Evolutionary conservation across 164 flowering plant genomes (phyloP).

Genomic region (Malania oleifera): DNA sequence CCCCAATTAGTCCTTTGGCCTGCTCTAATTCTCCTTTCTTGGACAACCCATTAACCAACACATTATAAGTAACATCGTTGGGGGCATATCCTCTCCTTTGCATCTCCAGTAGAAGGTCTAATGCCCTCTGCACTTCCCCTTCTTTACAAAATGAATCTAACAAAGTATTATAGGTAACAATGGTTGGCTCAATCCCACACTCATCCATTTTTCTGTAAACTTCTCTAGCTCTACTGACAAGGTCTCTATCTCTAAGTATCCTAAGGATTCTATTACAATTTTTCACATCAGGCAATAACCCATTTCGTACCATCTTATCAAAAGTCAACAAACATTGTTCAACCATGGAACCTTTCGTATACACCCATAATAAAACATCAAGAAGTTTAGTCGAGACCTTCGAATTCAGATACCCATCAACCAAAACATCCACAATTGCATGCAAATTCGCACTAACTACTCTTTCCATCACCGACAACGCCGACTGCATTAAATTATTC

Average conservation of each 20-base stretch:
- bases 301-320: slow-evolving; percentile 48
- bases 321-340: slow-evolving; percentile 45
- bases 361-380: slow-evolving; percentile 45
- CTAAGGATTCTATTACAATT: slow-evolving; percentile 66
- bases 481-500: slow-evolving; percentile 32
- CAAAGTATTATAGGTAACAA: slow-evolving; percentile 61
- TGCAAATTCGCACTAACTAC: slow-evolving; percentile 27
- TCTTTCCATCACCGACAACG: slow-evolving; percentile 38
- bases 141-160: slow-evolving; percentile 52
- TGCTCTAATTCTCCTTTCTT: slow-evolving; percentile 42
- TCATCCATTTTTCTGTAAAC: slow-evolving; percentile 44
- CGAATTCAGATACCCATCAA: slow-evolving; percentile 25
- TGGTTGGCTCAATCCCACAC: slow-evolving; percentile 43
- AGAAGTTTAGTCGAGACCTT: slow-evolving; percentile 35
- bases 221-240: slow-evolving; percentile 32
- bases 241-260: slow-evolving; percentile 40
- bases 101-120: slow-evolving; percentile 48
- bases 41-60: slow-evolving; percentile 55
- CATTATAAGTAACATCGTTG: slow-evolving; percentile 57
- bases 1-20: slow-evolving; percentile 40
- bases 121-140: slow-evolving; percentile 38
- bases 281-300: slow-evolving; percentile 51
- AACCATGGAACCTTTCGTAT: slow-evolving; percentile 35
- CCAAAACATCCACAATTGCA: slow-evolving; percentile 40
- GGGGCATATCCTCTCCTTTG: slow-evolving; percentile 41